These are phyloP conservation scores for Fraxinus platypoda DNA, from an alignment of 305 asterid species.

Conservation along the genomic window DNA sequence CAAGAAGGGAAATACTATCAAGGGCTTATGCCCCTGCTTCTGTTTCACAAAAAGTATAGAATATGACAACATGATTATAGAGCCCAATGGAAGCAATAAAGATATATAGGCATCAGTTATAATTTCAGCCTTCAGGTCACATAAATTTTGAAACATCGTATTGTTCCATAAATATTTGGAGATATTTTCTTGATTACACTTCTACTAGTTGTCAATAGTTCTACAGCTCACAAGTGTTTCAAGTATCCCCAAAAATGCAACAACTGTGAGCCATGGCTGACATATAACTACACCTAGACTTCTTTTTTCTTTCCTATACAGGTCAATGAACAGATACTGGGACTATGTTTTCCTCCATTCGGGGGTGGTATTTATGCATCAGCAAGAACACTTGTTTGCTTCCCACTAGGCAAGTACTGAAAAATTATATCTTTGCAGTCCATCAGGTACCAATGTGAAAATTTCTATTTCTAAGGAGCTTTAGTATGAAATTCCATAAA, in stretches of 20 bases:
- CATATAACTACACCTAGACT: not conserved
- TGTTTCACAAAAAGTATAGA: not conserved
- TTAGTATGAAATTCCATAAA: slow-evolving; percentile 1
- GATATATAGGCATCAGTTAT: slow-evolving; percentile 9
- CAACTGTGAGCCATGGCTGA: not conserved
- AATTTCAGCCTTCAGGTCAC: slow-evolving; percentile 9
- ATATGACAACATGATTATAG: slow-evolving; percentile 3
- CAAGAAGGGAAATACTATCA: not conserved
- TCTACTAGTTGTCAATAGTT: not conserved
- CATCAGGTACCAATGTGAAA: not conserved
- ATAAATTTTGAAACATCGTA: not conserved
- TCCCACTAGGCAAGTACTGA: not conserved
- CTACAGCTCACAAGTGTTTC: not conserved
- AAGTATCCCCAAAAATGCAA: not conserved
- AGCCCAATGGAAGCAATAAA: slow-evolving; percentile 8
- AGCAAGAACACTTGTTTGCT: not conserved
- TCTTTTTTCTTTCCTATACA: not conserved
- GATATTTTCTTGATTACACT: not conserved
- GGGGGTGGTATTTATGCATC: not conserved
- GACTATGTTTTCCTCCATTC: not conserved
- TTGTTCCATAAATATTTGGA: not conserved
- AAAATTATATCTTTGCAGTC: not conserved
- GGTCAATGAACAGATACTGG: not conserved
- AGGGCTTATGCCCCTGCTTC: not conserved
- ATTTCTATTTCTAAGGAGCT: not conserved